Evolutionary conservation across 169 alveolate genomes (phyloP).

Genomic region (Plasmodium gaboni): DNA sequence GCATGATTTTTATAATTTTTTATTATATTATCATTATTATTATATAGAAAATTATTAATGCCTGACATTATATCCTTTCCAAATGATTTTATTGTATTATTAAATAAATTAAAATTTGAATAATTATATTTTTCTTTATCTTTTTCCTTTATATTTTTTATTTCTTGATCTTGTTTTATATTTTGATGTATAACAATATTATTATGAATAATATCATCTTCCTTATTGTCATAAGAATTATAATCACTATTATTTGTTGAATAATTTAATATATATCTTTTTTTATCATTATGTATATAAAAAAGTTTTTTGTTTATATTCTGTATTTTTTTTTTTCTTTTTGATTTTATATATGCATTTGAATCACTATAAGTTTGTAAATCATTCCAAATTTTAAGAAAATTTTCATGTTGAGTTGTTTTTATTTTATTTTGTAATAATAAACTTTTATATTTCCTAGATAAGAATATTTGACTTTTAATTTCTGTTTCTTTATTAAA

Average conservation of each 20-base stretch:
- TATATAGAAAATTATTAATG: slow-evolving; percentile 30
- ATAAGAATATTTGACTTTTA: no score
- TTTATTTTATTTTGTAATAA: background rate
- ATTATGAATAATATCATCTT: background rate
- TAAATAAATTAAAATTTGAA: slow-evolving; percentile 1
- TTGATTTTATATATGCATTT: slow-evolving; percentile 18
- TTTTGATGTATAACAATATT: background rate
- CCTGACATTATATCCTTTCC: slow-evolving; percentile 52
- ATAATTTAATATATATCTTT: background rate
- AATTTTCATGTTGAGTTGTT: background rate
- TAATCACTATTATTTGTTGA: background rate
- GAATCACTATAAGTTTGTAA: slow-evolving; percentile 20
- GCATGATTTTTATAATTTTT: background rate
- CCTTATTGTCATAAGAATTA: background rate
- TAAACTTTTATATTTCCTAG: slow-evolving; percentile 9
- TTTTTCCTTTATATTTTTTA: background rate
- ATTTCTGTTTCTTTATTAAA: no score
- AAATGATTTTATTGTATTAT: slow-evolving; percentile 14
- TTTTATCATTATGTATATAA: slow-evolving; percentile 3
- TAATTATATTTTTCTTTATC: background rate
- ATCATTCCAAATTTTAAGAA: background rate
- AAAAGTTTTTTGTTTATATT: slow-evolving; percentile 21
- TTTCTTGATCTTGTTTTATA: background rate
- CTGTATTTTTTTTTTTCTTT: slow-evolving; percentile 18
- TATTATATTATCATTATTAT: background rate